phyloP scores from a whole-genome alignment of 2,329 filamentous ascomycete species.

The Decorospora gaudefroyi region DNA sequence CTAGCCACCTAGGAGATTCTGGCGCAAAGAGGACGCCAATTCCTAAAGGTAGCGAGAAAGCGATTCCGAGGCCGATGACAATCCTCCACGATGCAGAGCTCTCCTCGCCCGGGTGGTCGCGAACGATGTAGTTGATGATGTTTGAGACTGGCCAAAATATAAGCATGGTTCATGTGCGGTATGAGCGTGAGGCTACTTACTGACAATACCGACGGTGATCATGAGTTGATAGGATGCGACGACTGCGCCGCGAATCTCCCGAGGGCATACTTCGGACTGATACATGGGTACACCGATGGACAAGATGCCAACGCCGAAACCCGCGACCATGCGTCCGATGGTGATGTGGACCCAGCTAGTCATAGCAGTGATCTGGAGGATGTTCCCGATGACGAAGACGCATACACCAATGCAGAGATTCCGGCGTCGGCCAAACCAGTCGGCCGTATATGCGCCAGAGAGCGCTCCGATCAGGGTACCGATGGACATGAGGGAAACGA shows the following conservation, averaged over 20 bases:
- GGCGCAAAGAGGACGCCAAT: constrained; percentile 39
- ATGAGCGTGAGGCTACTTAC: constrained; percentile 2
- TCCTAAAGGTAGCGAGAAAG: constrained; percentile 39
- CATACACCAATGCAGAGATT: constrained; percentile 57
- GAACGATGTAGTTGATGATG: constrained; percentile 49
- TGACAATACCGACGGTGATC: constrained; percentile 51
- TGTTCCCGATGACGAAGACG: constrained; percentile 50
- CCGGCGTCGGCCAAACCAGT: constrained; percentile 55
- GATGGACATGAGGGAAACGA: constrained; percentile 43
- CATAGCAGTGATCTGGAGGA: constrained; percentile 52
- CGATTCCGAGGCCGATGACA: constrained; percentile 42
- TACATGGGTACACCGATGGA: constrained; percentile 68
- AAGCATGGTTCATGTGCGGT: background rate
- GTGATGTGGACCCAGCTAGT: constrained; percentile 54
- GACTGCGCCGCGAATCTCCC: constrained; percentile 66
- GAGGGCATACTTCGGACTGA: constrained; percentile 66
- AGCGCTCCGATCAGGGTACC: constrained; percentile 52
- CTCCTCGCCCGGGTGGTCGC: constrained; percentile 46
- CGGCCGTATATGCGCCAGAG: constrained; percentile 55
- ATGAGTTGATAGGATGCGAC: constrained; percentile 57
- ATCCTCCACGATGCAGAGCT: constrained; percentile 45
- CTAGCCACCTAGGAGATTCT: constrained; percentile 52
- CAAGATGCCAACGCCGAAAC: constrained; percentile 52
- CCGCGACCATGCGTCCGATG: constrained; percentile 51
- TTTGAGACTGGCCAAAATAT: constrained; percentile 27